These are phyloP conservation scores for Phytophthora vignae DNA, from an alignment of 352 stramenopile genomes.

Conservation along the genomic window DNA sequence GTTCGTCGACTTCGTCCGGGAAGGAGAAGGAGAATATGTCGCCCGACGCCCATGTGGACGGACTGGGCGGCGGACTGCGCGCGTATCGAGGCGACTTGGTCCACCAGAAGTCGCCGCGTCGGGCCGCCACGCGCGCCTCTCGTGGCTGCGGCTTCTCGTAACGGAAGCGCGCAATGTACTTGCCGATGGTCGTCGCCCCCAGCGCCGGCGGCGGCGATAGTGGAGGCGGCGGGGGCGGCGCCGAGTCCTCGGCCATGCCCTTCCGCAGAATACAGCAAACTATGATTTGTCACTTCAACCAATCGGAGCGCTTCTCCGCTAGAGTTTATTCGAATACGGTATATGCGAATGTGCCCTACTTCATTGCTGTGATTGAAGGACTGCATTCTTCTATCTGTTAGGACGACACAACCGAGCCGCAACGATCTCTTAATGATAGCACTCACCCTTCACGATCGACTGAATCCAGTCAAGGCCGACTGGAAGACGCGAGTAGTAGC, in stretches of 20 bases:
- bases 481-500: conserved; percentile 56
- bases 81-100: conserved; percentile 42
- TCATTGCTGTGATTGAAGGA: too few relatives aligned
- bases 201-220: conserved; percentile 8
- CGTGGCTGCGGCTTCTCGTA: conserved; percentile 58
- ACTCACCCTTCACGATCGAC: conserved; percentile 5
- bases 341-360: too few relatives aligned
- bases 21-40: conserved; percentile 31
- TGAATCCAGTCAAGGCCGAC: conserved; percentile 48
- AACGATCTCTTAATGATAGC: conserved; percentile 11
- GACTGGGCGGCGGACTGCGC: conserved; percentile 28
- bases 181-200: conserved; percentile 67
- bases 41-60: conserved; percentile 32
- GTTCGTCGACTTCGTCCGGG: too few relatives aligned
- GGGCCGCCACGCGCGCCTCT: conserved; percentile 40
- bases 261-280: too few relatives aligned
- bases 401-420: background rate
- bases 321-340: too few relatives aligned
- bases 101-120: conserved; percentile 68
- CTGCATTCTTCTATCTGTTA: too few relatives aligned
- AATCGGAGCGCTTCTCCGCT: too few relatives aligned
- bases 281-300: too few relatives aligned
- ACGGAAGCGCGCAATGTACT: conserved; percentile 77
- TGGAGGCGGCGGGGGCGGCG: conserved; percentile 12
- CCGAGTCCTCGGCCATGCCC: background rate